Percentiles rank a stretch among this genome's conserved stretches.
Conservation (phyloP, 352 stramenopile genomes). For the Phytophthora fragariaefolia region DNA sequence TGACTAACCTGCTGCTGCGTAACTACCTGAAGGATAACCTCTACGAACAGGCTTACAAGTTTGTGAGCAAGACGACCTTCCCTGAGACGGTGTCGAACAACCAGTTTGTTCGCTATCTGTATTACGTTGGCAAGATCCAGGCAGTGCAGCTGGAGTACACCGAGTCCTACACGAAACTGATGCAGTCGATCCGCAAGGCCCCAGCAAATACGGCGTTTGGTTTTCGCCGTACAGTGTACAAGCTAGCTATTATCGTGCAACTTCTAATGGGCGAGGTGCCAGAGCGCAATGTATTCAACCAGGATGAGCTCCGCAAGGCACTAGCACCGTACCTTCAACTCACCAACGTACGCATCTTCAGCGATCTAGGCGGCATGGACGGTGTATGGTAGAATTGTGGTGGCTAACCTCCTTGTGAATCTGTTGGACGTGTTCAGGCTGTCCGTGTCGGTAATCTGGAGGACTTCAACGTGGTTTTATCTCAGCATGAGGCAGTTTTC, state of each 20-base stretch:
- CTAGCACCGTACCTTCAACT: constrained; percentile 96
- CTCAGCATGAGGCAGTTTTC: constrained; percentile 88
- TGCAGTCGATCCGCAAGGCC: constrained; percentile 96
- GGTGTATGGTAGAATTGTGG: too few species aligned
- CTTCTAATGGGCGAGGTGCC: constrained; percentile 98
- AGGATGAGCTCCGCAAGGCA: constrained; percentile 88
- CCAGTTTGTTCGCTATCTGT: constrained; percentile 98
- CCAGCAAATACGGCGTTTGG: constrained; percentile 96
- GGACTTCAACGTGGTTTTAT: constrained; percentile 94
- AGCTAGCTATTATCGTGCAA: constrained; percentile 97
- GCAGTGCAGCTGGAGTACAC: constrained; percentile 98
- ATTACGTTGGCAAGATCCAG: constrained; percentile 96
- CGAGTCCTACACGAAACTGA: constrained; percentile 95
- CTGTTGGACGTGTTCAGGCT: constrained; percentile 63
- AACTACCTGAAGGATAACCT: constrained; percentile 92
- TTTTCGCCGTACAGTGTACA: constrained; percentile 97
- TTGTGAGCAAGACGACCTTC: constrained; percentile 91
- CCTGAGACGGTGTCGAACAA: constrained; percentile 97
- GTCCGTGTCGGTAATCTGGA: constrained; percentile 96
- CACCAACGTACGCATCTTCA: constrained; percentile 81
- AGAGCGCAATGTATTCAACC: constrained; percentile 94
- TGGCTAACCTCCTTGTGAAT: constrained; percentile 9
- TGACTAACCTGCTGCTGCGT: constrained; percentile 92
- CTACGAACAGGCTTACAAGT: constrained; percentile 94
- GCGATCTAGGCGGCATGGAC: too few species aligned